Evolutionary conservation across 2,329 filamentous ascomycete genomes (phyloP), one percentile per base, ranked within the genome.

Genomic region (Alternaria longipes): DNA sequence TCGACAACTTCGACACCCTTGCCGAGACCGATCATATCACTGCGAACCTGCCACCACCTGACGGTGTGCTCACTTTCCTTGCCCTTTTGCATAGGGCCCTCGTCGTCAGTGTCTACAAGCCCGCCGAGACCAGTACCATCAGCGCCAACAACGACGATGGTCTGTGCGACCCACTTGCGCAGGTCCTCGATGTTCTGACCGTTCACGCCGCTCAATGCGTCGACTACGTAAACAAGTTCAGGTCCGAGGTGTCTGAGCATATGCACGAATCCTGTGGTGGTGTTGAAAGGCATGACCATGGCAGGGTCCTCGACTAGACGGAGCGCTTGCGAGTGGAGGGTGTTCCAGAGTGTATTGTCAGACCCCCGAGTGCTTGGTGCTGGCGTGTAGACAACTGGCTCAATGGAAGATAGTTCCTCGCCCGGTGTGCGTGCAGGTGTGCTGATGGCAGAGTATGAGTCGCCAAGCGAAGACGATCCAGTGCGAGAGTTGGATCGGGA

Each of bases 1-100:
- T 98, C 94, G 3, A 97, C 93, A 18, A 98, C 89, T 40, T 97
- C 89, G 28, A 97, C 89, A 4, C 93, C 92, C 74, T 95, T 91
- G 16, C 94, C 94, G 59, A 94, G 84, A 2, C 94, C 94, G 24
- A 96, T 93, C 60, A 92, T 87, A 45, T 93, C 91, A 58, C 93
- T 88, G 32, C 46, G 46, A 55, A 86, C 84, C 78, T 93, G 89
- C 90, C 91, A 95, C 92, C 92, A 94, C 61, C 85, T 83, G 32
- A 63, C 65, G 0, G 62, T 58, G 30, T 77, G 74, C 56, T 79
- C 75, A 1, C 59, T 59, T 12, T 69, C 67, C 57, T 74, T 75
- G 30, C 57, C 64, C 59, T 74, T 76, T 11, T 54, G 62, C 3
- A 53, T 49, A 14, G 67, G 63, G 18, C 70, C 67, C 47, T 93